phyloP scores from a whole-genome alignment of 169 alveolate genomes.

The Plasmodium cynomolgi region DNA sequence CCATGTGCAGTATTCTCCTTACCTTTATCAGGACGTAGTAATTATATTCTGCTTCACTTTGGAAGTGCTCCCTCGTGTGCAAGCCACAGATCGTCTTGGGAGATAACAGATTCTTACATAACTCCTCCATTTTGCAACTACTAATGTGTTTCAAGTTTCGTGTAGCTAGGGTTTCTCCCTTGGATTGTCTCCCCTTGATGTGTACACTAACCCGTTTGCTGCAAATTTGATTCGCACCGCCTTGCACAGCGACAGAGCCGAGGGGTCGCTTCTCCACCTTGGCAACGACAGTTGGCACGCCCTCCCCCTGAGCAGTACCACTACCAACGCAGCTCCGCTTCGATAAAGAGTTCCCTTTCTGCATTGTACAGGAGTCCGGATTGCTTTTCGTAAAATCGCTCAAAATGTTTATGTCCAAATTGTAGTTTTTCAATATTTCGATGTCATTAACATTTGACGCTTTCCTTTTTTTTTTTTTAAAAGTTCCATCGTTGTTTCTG shows the following conservation, averaged over 20 bases:
- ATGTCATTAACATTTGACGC: background rate
- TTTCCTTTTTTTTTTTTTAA: slow-evolving; percentile 30
- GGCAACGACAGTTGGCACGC: too few relatives aligned
- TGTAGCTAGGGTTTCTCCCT: background rate
- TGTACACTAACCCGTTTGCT: background rate
- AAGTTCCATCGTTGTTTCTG: background rate
- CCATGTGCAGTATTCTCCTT: slow-evolving; percentile 4
- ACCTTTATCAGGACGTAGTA: slow-evolving; percentile 7
- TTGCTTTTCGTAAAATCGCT: slow-evolving; percentile 17
- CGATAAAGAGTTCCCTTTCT: background rate
- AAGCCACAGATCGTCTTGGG: background rate
- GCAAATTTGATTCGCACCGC: background rate
- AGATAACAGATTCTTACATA: background rate
- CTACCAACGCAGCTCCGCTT: background rate
- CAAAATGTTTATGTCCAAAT: slow-evolving; percentile 30
- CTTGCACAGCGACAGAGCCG: background rate
- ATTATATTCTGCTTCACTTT: background rate
- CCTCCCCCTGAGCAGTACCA: background rate
- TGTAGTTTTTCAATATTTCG: slow-evolving; percentile 22
- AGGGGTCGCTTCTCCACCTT: background rate
- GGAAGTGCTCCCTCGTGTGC: background rate
- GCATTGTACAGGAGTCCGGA: background rate
- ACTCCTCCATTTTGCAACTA: background rate
- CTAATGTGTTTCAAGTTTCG: background rate
- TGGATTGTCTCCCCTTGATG: background rate